phyloP scores from a whole-genome alignment of 306 rosid species.

The Casuarina cunninghamiana region DNA sequence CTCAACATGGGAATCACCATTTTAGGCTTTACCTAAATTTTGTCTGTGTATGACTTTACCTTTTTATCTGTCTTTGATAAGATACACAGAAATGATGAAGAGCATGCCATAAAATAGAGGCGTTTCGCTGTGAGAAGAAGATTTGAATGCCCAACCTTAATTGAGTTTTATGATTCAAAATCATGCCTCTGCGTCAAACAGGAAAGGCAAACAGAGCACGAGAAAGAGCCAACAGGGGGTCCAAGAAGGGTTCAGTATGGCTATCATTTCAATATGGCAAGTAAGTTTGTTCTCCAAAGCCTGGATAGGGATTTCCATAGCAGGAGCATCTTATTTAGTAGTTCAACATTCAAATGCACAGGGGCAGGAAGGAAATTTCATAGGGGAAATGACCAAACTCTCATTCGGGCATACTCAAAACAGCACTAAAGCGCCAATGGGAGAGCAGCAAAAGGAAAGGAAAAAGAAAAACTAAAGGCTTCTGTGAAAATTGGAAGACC shows the following conservation, averaged over 20 bases:
- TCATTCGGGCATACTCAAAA: constrained; percentile 11
- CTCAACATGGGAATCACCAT: too few species aligned
- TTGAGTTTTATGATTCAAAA: not conserved
- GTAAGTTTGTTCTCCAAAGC: not conserved
- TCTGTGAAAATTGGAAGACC: not conserved
- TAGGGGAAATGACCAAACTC: not conserved
- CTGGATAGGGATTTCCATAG: not conserved
- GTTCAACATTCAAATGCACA: not conserved
- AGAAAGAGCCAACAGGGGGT: too few species aligned
- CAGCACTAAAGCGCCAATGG: constrained; percentile 36
- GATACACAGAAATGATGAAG: too few species aligned
- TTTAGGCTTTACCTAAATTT: too few species aligned
- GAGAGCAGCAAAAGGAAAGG: constrained; percentile 13
- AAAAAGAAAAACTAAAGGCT: not conserved
- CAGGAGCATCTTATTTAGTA: not conserved
- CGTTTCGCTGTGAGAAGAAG: not conserved
- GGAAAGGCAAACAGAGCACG: not conserved
- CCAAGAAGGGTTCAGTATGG: not conserved
- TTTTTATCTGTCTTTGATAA: too few species aligned
- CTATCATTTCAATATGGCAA: not conserved
- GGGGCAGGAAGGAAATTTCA: constrained; percentile 29
- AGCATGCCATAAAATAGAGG: not conserved
- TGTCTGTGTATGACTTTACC: too few species aligned
- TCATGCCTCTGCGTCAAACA: not conserved
- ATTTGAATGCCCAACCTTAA: not conserved